Base-by-base conservation (phyloP, 257 asterid genomes). In the Knoxia roxburghii region DNA sequence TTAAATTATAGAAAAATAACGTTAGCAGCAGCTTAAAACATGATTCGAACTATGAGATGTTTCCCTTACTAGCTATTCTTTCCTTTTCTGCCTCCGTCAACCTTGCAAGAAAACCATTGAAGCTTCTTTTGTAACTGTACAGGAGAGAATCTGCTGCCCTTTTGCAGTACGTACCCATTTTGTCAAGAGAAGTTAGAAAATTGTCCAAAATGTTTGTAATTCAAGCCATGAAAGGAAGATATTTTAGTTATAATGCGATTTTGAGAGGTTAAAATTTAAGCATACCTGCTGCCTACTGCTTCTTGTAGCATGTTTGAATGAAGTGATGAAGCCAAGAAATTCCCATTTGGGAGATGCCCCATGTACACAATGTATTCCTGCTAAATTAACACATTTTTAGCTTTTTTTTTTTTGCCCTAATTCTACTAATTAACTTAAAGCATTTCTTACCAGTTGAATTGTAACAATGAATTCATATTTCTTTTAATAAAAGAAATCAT, bases 81-180 rank as follows among this genome's bases (percentile, higher is more conserved):
- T 77, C 66, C 46, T 58, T 84, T 55, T 86, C 90, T 39, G 79
- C 78, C 56, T 80, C 83, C 0, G 87, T 80, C 29, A 86, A 68
- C 70, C 61, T 78, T 29, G 94, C 88, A 9, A 77, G 85, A 45
- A 85, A 83, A 65, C 87, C 88, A 67, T 82, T 87, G 85, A 87
- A 83, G 81, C 95, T 87, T 77, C 83, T 81, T 70, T 57, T 46
- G 68, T 72, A 72, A 37, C 76, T 72, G 51, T 65, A 59, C 35
- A 65, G 55, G 26, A 66, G 46, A 65, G 72, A 68, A 23, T 65
- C 72, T 21, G 72, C 61, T 18, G 68, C 76, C 37, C 72, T 68
- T 59, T 77, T 67, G 77, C 85, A 76, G 78, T 7, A 68, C 63
- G 30, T 65, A 53, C 52, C 27, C 64, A 40, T 1, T 62, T 45